phyloP scores from a whole-genome alignment of 306 rosid genomes.

The Corylus americana region DNA sequence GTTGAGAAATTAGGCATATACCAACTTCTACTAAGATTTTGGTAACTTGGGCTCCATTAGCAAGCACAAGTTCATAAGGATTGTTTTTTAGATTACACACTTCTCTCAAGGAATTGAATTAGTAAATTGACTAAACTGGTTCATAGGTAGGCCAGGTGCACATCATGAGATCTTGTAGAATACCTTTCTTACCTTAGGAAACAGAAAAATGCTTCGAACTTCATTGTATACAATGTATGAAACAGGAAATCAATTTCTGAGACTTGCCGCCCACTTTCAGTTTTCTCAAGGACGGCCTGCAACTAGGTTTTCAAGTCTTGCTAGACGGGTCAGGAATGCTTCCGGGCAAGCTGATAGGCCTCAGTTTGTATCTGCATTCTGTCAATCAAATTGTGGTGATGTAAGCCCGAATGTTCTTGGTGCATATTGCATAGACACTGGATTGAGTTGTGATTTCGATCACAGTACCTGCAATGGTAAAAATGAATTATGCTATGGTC shows the following conservation, averaged over 20 bases:
- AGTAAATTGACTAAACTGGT: background rate
- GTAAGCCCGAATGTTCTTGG: conserved; percentile 96
- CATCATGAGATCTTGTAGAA: background rate
- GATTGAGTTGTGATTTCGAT: conserved; percentile 88
- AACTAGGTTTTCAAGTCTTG: conserved; percentile 49
- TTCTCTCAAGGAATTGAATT: background rate
- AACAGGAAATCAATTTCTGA: no score
- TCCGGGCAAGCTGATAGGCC: conserved; percentile 57
- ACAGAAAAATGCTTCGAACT: background rate
- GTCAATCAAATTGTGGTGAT: conserved; percentile 94
- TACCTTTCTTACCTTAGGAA: background rate
- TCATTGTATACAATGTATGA: background rate
- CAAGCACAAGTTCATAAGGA: background rate
- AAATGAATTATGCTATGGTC: conserved; percentile 82
- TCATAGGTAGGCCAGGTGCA: background rate
- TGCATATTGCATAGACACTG: conserved; percentile 78
- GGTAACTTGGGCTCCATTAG: no score
- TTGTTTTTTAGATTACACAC: background rate
- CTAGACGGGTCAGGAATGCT: conserved; percentile 73
- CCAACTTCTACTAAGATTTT: background rate
- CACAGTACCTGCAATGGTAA: conserved; percentile 92
- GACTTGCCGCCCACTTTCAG: conserved; percentile 66
- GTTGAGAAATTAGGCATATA: background rate
- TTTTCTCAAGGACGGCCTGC: conserved; percentile 62
- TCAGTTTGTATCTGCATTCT: conserved; percentile 83